Evolutionary conservation across 139 green algal genomes (phyloP), one percentile per base, ranked within the genome.

Genomic region (Gonium pectorale): DNA sequence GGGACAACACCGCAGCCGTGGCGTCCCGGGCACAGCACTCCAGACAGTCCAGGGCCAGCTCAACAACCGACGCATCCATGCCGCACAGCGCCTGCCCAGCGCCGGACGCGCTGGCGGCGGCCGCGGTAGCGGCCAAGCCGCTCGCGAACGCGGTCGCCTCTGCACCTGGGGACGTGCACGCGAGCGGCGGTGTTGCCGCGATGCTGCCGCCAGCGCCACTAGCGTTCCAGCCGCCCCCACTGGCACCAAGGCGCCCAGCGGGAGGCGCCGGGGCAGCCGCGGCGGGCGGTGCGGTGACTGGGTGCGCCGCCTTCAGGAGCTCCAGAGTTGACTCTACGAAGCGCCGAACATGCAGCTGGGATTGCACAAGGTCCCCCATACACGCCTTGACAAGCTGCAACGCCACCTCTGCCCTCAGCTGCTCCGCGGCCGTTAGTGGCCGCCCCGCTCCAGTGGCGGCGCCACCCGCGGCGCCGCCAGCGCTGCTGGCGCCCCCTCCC

Each of bases 301-400:
- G n/a, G n/a, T n/a, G 31, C 35, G 78, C 21, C 24, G 62, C 44
- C 21, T 52, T 54, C 2, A 84, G 78, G 26, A 74, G 63, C 63
- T 75, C 62, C 44, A 84, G 24, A 2, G 33, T 11, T 11, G 44
- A 62, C 21, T 75, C 62, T 2, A 75, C 78, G 13, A 84, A 22
- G 21, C 64, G 63, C 31, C 78, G 62, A 31, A 84, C 78, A 38
- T 84, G 78, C 78, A 74, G 35, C 44, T 84, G 78, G 29, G 63
- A 75, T 33, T 84, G 78, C 8, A 38, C 24, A 9, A 84, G 44
- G 44, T 84, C 78, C 9, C 33, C 44, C 43, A 84, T 21, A 41
- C 59, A 72, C 5, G 59, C 59, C n/a, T 72, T 40, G 5, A 72
- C 21, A n/a, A 82, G 59, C 59, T 82, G 75, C 75, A 82, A 33